These are phyloP conservation scores for Annona squamosa DNA, from an alignment of 164 flowering plant genomes.

Conservation along the genomic window DNA sequence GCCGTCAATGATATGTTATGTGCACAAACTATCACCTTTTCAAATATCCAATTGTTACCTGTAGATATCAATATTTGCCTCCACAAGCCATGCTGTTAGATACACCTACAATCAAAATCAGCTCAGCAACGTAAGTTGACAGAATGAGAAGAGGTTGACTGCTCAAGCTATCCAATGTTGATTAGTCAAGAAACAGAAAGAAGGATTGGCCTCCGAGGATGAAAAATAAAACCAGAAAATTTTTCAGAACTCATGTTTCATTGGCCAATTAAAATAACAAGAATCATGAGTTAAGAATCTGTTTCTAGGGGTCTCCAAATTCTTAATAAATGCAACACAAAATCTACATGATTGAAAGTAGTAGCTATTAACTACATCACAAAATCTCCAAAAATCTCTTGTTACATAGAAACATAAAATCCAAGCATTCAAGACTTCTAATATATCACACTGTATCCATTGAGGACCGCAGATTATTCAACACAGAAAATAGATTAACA, in stretches of 20 bases:
- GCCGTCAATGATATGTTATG: too few species aligned
- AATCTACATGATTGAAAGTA: neutral
- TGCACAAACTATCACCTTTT: neutral
- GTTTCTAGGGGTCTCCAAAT: neutral
- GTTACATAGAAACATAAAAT: neutral
- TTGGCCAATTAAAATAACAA: neutral
- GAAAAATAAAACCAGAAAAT: neutral
- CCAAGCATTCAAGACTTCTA: neutral
- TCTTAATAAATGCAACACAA: neutral
- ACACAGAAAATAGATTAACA: too few species aligned
- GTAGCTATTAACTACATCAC: neutral
- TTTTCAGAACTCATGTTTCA: neutral
- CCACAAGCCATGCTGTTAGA: conserved; percentile 66
- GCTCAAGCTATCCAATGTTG: neutral
- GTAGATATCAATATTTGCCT: conserved; percentile 45
- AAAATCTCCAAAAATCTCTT: neutral
- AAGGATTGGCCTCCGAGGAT: neutral
- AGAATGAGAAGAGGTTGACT: neutral
- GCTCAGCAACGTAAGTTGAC: neutral
- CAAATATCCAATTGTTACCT: conserved; percentile 31
- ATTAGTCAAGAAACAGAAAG: neutral
- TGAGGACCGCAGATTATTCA: neutral
- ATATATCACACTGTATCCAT: neutral
- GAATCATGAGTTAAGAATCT: neutral
- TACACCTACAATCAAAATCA: conserved; percentile 44